phyloP scores from a whole-genome alignment of 306 rosid genomes.

The Quercus robur region DNA sequence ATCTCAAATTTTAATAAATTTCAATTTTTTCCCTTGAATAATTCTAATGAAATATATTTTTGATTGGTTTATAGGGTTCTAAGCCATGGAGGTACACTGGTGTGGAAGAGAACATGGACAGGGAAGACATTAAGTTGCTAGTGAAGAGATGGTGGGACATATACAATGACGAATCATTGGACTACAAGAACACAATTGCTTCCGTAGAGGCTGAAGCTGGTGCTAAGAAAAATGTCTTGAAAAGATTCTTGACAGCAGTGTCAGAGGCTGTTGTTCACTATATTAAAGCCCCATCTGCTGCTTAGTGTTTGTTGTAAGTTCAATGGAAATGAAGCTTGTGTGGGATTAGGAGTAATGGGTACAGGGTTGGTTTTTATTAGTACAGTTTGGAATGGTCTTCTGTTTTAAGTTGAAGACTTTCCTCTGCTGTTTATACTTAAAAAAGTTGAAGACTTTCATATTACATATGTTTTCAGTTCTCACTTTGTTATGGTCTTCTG shows the following conservation, averaged over 20 bases:
- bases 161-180: background rate
- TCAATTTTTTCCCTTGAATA: background rate
- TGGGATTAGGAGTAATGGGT: background rate
- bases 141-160: constrained; percentile 1
- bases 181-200: background rate
- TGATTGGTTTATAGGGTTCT: background rate
- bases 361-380: background rate
- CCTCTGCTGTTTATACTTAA: no score
- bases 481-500: background rate
- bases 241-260: constrained; percentile 15
- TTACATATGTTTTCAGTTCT: no score
- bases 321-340: background rate
- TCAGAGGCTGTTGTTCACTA: constrained; percentile 18
- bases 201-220: background rate
- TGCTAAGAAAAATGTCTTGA: background rate
- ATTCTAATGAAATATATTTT: background rate
- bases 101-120: background rate
- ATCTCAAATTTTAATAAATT: background rate
- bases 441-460: background rate
- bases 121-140: background rate
- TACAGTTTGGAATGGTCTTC: background rate
- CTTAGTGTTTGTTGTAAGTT: constrained; percentile 15
- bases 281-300: constrained; percentile 49
- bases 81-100: constrained; percentile 7
- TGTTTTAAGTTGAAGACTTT: background rate